These are phyloP conservation scores for Tylopilus vinaceipallidus DNA, from an alignment of 768 basidiomycete genomes.

Conservation along the genomic window DNA sequence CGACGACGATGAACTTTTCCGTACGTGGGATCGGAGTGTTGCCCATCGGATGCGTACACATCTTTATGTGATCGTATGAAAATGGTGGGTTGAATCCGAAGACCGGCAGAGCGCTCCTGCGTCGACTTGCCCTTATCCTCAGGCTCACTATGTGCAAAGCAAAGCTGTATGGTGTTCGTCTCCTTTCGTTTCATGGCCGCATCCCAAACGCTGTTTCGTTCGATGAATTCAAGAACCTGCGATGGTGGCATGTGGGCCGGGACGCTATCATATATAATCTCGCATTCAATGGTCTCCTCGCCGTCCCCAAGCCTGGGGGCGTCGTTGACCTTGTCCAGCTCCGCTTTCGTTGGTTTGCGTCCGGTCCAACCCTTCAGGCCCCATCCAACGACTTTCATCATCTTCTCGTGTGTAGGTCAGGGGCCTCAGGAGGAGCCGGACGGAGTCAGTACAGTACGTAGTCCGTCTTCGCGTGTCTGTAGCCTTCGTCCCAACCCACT, in stretches of 20 bases:
- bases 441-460: too few species aligned
- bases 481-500: too few species aligned
- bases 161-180: neutral
- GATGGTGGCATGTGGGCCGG: neutral
- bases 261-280: conserved; percentile 15
- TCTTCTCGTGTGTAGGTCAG: too few species aligned
- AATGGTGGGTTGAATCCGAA: conserved; percentile 13
- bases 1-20: conserved; percentile 39
- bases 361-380: conserved; percentile 9
- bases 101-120: neutral
- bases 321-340: conserved; percentile 2
- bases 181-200: neutral
- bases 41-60: conserved; percentile 4
- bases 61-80: conserved; percentile 9
- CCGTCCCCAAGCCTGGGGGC: neutral
- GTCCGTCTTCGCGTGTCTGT: too few species aligned
- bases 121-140: neutral
- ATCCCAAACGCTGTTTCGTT: neutral
- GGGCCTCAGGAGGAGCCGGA: too few species aligned
- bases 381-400: conserved; percentile 14
- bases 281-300: conserved; percentile 18
- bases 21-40: conserved; percentile 23
- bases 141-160: neutral
- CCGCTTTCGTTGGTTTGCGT: neutral
- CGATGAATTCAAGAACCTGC: neutral